Base-by-base conservation (phyloP, 495 filamentous ascomycete genomes). In the Hyaloscypha finlandica region DNA sequence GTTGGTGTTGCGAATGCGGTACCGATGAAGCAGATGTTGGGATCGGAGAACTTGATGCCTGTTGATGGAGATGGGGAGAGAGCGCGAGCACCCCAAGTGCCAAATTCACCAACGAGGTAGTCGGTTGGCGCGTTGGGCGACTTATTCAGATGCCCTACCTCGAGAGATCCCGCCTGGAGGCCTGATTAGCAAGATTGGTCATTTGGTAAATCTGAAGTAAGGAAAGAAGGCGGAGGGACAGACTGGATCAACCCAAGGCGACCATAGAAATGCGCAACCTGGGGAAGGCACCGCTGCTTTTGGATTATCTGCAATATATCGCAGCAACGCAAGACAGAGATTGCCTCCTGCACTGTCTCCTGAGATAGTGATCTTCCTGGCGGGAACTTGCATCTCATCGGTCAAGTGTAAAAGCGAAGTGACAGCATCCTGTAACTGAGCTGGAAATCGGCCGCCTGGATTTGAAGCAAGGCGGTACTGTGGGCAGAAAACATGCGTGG, bases 281-380 rank as follows among this genome's bases (percentile, higher is more conserved):
- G 70, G 72, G n/a, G 39, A 35, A 4, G 70, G 63, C 11, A 75
- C 53, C n/a, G 22, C 60, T 6, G 67, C 57, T 22, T 68, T 72
- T 11, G 51, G 56, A 20, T 60, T 65, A 55, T 73, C 69, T 39
- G 22, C 20, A 54, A 80, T 65, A 53, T 81, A 79, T 29, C 82
- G 76, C 16, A 83, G 65, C 22, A 84, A 69, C 1, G 70, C 74
- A 8, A 84, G 59, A 0, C 72, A 76, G 11, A 85, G 71, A 53
- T 81, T 76, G 0, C 57, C 80, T 20, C 81, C 81, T 2, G 78
- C 78, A 54, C 77, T 80, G 65, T 84, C 82, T 8, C 81, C 81
- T 52, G 77, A 78, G 0, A 83, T 33, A 9, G 82, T 65, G 51
- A 85, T 80, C 0, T 73, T 68, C 0, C 63, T 68, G 2, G 79